Evolutionary conservation across 2,329 filamentous ascomycete genomes (phyloP).

Genomic region (Rugonectria rugulosa): DNA sequence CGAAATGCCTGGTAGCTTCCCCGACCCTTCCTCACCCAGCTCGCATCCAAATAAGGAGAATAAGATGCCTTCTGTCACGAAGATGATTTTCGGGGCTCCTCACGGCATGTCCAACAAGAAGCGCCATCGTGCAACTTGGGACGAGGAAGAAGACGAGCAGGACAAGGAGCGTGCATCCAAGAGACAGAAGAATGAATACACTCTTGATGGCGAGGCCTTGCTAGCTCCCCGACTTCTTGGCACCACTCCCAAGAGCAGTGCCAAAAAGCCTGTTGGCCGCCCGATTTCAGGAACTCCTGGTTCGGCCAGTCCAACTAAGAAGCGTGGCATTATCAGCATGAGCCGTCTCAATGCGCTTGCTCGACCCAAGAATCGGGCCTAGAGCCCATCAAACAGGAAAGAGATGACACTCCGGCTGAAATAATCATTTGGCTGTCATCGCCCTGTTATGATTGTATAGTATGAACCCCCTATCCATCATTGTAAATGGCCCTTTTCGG

Average conservation of each 20-base stretch:
- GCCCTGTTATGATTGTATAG: slow-evolving; percentile 29
- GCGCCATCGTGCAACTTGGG: slow-evolving; percentile 64
- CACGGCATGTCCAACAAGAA: slow-evolving; percentile 74
- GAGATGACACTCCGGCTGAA: not conserved
- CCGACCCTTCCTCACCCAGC: slow-evolving; percentile 42
- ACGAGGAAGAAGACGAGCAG: slow-evolving; percentile 62
- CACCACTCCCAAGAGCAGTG: slow-evolving; percentile 43
- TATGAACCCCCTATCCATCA: slow-evolving; percentile 25
- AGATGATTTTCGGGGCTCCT: slow-evolving; percentile 56
- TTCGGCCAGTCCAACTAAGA: slow-evolving; percentile 58
- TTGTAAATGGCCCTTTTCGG: slow-evolving; percentile 7
- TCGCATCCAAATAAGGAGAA: slow-evolving; percentile 64
- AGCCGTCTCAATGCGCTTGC: slow-evolving; percentile 69
- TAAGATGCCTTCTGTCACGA: slow-evolving; percentile 47
- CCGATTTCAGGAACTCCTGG: slow-evolving; percentile 33
- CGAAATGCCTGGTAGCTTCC: slow-evolving; percentile 65
- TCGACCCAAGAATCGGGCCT: slow-evolving; percentile 64
- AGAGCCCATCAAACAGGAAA: slow-evolving; percentile 18
- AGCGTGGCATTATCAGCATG: slow-evolving; percentile 60
- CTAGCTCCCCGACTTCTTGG: slow-evolving; percentile 56
- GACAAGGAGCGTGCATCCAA: slow-evolving; percentile 61
- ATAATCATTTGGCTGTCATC: not conserved
- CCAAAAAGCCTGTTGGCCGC: slow-evolving; percentile 46
- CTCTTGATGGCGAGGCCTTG: slow-evolving; percentile 60
- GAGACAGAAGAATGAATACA: slow-evolving; percentile 62